Evolutionary conservation across 192 early-diverging fungal genomes (phyloP), one percentile per base, ranked within the genome.

Genomic region (Phlyctochytrium planicorne): DNA sequence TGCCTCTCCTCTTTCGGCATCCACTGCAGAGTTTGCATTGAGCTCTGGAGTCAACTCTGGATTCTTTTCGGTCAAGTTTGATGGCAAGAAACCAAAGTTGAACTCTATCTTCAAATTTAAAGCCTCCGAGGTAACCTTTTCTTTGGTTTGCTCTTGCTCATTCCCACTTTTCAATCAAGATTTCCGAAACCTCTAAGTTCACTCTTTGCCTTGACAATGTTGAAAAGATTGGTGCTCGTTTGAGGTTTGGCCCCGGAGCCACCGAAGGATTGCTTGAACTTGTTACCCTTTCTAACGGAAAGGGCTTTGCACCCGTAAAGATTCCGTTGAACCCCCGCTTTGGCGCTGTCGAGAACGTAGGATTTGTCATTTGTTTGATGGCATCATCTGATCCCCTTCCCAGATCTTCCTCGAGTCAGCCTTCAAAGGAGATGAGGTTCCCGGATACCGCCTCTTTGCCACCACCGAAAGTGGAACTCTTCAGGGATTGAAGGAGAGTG

Each of bases 401-500:
- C 55, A 70, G 78, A 37, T 52, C 35, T 55, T 59, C 59, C 27
- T 75, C 23, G 62, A 66, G 29, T 55, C 62, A 12, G 36, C 59
- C 34, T 3, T 69, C 36, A 62, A 69, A 34, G 27, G 20, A 31
- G 57, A 36, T 2, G 59, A 61, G 53, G 53, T 62, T 3, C 60
- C 67, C n/a, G 52, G 30, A 2, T 37, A 71, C 60, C 73, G 70
- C 52, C 20, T 75, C 30, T 69, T 82, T 17, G 50, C 40, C 16
- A 47, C 67, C 29, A 76, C 67, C 55, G 50, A 59, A 32, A 77
- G 60, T 89, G 76, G 77, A 70, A 78, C 68, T 68, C 64, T 71
- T 53, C 30, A 52, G 67, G 69, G 66, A 50, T 73, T 70, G 36
- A 66, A 59, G n/a, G 59, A 37, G 16, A 69, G 30, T 2, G 60